Evolutionary conservation across 2,329 filamentous ascomycete genomes (phyloP).

Genomic region (Aureobasidium sp.): DNA sequence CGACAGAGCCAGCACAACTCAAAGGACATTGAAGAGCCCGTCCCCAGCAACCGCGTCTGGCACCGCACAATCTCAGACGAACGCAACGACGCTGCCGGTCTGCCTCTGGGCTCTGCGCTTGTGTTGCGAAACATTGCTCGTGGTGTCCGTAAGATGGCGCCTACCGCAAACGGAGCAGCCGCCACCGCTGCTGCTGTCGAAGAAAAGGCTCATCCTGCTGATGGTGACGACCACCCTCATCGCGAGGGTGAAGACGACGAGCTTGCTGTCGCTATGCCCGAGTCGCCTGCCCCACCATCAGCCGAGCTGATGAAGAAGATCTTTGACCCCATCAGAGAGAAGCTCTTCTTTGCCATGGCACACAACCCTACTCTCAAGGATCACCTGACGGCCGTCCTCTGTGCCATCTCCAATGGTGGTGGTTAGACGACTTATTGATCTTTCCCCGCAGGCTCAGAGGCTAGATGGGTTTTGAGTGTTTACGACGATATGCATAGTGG

Average conservation of each 20-base stretch:
- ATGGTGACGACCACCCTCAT: conserved; percentile 39
- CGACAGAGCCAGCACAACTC: conserved; percentile 24
- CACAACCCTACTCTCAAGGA: conserved; percentile 49
- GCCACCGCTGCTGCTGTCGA: conserved; percentile 14
- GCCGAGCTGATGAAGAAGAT: conserved; percentile 53
- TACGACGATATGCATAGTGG: conserved; percentile 6
- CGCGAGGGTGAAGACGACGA: conserved; percentile 49
- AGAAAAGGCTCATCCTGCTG: background rate
- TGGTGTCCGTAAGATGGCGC: conserved; percentile 31
- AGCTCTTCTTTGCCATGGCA: conserved; percentile 62
- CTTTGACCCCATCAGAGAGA: conserved; percentile 58
- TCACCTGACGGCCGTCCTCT: conserved; percentile 25
- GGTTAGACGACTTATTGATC: conserved; percentile 22
- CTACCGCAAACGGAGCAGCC: conserved; percentile 15
- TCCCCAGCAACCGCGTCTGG: conserved; percentile 25
- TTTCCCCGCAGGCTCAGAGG: background rate
- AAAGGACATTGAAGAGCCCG: conserved; percentile 11
- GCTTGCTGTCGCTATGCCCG: conserved; percentile 42
- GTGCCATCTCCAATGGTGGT: conserved; percentile 21
- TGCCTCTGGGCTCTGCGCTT: conserved; percentile 70
- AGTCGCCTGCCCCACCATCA: conserved; percentile 38
- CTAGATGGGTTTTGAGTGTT: background rate
- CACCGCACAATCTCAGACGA: conserved; percentile 46
- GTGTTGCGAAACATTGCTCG: conserved; percentile 71
- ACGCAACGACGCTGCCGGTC: conserved; percentile 58